phyloP scores from a whole-genome alignment of 2,329 filamentous ascomycete species.

The Chaetomium sp. region DNA sequence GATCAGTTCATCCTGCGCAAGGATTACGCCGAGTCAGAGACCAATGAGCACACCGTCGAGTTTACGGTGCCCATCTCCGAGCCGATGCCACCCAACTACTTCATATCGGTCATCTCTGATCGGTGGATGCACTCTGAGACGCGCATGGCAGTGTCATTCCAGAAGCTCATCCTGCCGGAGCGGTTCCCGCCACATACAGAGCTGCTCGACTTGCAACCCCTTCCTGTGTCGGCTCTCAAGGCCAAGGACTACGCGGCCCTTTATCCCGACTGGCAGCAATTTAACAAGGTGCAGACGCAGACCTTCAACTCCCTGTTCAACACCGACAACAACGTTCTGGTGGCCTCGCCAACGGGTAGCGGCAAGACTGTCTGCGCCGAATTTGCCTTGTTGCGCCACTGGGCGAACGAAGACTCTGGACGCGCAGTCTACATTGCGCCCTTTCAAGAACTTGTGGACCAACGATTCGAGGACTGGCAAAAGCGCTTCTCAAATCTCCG shows the following conservation, averaged over 20 bases:
- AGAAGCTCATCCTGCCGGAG: slow-evolving; percentile 90
- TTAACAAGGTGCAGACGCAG: slow-evolving; percentile 98
- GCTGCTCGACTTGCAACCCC: slow-evolving; percentile 84
- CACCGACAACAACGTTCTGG: slow-evolving; percentile 88
- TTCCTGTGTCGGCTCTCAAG: slow-evolving; percentile 88
- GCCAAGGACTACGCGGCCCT: slow-evolving; percentile 76
- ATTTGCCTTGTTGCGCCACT: slow-evolving; percentile 87
- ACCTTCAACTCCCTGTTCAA: slow-evolving; percentile 92
- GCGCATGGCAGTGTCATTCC: slow-evolving; percentile 88
- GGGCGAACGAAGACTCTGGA: slow-evolving; percentile 70
- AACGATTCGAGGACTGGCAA: slow-evolving; percentile 81
- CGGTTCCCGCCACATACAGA: slow-evolving; percentile 95
- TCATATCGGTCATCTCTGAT: slow-evolving; percentile 91
- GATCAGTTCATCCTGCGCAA: slow-evolving; percentile 91
- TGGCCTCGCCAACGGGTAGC: slow-evolving; percentile 90
- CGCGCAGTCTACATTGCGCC: slow-evolving; percentile 93
- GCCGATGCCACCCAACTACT: slow-evolving; percentile 98
- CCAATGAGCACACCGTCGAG: slow-evolving; percentile 92
- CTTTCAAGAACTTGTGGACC: slow-evolving; percentile 89
- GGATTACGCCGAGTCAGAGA: slow-evolving; percentile 81
- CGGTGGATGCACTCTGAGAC: slow-evolving; percentile 99
- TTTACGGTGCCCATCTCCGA: slow-evolving; percentile 96
- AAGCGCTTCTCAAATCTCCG: slow-evolving; percentile 70
- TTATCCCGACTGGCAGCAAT: slow-evolving; percentile 81
- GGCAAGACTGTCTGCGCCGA: slow-evolving; percentile 98